These are phyloP conservation scores for Kodamaea leandrae DNA, from an alignment of 805 yeast species.

Conservation along the genomic window DNA sequence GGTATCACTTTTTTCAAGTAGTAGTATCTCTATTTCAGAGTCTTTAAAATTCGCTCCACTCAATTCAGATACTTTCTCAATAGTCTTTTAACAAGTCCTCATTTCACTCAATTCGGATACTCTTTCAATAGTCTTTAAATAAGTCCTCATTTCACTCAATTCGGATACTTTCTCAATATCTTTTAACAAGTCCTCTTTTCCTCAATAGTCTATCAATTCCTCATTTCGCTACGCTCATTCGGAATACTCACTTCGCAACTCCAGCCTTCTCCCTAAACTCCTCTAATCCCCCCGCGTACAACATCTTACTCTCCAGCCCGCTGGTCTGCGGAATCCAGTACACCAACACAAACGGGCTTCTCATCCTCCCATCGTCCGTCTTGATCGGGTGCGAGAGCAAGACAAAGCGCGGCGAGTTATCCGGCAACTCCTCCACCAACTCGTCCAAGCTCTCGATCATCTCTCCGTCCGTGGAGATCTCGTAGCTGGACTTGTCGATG, in stretches of 20 bases:
- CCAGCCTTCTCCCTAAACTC: conserved; percentile 75
- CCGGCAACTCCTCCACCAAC: conserved; percentile 75
- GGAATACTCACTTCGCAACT: conserved; percentile 54
- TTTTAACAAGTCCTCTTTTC: too few relatives aligned
- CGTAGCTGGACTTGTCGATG: conserved; percentile 56
- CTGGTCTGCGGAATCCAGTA: conserved; percentile 88
- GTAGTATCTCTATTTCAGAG: too few relatives aligned
- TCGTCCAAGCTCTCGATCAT: conserved; percentile 54
- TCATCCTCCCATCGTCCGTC: conserved; percentile 66
- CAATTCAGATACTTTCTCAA: too few relatives aligned
- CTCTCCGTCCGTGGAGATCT: conserved; percentile 47
- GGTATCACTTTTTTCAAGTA: too few relatives aligned
- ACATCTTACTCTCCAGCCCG: conserved; percentile 79
- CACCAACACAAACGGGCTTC: conserved; percentile 72
- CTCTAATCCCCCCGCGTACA: conserved; percentile 89
- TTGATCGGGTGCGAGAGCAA: conserved; percentile 74
- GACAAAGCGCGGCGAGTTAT: conserved; percentile 73
- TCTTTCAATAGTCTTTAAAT: too few relatives aligned
- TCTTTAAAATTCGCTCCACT: too few relatives aligned
- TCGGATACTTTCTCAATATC: too few relatives aligned
- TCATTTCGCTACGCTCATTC: too few relatives aligned
- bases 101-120: too few relatives aligned
- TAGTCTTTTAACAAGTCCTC: too few relatives aligned
- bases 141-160: too few relatives aligned
- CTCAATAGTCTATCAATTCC: too few relatives aligned